These are phyloP conservation scores for Thyridium curvatum DNA, from an alignment of 2,329 filamentous ascomycete genomes.

Conservation along the genomic window DNA sequence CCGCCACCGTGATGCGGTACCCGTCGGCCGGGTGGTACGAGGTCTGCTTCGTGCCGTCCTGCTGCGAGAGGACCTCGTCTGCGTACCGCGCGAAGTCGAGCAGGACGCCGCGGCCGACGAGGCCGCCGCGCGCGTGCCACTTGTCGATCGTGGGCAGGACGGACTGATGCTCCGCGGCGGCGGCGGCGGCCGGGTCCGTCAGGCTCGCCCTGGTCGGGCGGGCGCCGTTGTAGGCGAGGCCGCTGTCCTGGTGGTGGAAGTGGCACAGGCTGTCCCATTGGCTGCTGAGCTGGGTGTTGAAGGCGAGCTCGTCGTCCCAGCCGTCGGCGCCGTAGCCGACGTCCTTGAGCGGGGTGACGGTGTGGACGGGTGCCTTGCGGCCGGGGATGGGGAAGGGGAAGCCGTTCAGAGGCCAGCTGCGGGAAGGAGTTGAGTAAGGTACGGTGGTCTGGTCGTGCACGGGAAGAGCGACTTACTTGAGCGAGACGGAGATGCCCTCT, in stretches of 20 bases:
- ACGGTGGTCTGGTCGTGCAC: not conserved
- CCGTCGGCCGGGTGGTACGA: slow-evolving; percentile 44
- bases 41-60: slow-evolving; percentile 30
- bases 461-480: slow-evolving; percentile 33
- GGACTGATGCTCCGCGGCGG: no score
- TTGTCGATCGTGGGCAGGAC: not conserved
- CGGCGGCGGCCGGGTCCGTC: not conserved
- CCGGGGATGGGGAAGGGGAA: slow-evolving; percentile 27
- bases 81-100: slow-evolving; percentile 41
- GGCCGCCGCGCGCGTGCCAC: slow-evolving; percentile 33
- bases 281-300: slow-evolving; percentile 49
- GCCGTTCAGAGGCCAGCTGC: slow-evolving; percentile 36
- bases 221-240: not conserved
- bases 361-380: slow-evolving; percentile 28
- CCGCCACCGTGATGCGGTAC: slow-evolving; percentile 44
- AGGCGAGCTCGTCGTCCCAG: slow-evolving; percentile 43
- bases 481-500: slow-evolving; percentile 43
- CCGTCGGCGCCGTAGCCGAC: slow-evolving; percentile 18
- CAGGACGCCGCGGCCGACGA: slow-evolving; percentile 49
- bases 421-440: not conserved
- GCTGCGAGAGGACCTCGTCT: slow-evolving; percentile 11
- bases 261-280: slow-evolving; percentile 52
- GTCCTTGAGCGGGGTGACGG: slow-evolving; percentile 24
- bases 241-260: slow-evolving; percentile 31
- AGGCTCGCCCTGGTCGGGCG: not conserved